Percentiles rank a stretch among this genome's conserved stretches.
phyloP scores from a whole-genome alignment of 257 asterid species.

The Nicotiana sylvestris region DNA sequence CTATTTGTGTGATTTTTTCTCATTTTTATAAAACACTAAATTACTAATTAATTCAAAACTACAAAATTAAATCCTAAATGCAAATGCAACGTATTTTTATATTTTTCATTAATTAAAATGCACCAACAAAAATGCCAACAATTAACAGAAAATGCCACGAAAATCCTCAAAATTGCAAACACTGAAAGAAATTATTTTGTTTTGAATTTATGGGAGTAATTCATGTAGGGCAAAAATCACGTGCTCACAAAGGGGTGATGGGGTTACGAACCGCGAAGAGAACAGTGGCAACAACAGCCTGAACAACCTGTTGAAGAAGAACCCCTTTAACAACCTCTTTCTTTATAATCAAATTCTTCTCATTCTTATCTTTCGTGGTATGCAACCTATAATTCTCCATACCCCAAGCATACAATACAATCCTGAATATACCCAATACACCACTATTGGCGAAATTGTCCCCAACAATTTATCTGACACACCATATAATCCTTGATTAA shows the following conservation, averaged over 20 bases:
- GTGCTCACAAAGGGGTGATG: neutral
- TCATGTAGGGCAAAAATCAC: no score
- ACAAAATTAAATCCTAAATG: no score
- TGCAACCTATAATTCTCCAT: constrained; percentile 20
- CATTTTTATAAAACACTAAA: no score
- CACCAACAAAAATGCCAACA: no score
- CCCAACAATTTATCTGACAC: constrained; percentile 27
- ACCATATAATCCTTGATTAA: neutral
- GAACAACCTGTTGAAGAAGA: constrained; percentile 24
- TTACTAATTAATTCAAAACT: no score
- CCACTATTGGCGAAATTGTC: constrained; percentile 17
- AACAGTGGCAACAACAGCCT: constrained; percentile 17
- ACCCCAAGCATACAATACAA: constrained; percentile 16
- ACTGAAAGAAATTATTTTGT: no score
- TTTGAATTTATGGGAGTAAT: no score
- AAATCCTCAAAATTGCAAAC: no score
- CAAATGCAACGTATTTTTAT: no score
- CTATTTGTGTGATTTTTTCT: no score
- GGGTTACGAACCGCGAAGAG: constrained; percentile 15
- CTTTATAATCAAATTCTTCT: constrained; percentile 22
- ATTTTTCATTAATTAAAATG: no score
- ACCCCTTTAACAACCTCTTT: constrained; percentile 24
- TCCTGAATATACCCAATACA: constrained; percentile 25
- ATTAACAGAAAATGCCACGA: no score
- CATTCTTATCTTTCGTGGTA: constrained; percentile 19